Evolutionary conservation across 208 protist species (phyloP), one percentile per base, ranked within the genome.

Genomic region (Acanthamoeba triangularis): DNA sequence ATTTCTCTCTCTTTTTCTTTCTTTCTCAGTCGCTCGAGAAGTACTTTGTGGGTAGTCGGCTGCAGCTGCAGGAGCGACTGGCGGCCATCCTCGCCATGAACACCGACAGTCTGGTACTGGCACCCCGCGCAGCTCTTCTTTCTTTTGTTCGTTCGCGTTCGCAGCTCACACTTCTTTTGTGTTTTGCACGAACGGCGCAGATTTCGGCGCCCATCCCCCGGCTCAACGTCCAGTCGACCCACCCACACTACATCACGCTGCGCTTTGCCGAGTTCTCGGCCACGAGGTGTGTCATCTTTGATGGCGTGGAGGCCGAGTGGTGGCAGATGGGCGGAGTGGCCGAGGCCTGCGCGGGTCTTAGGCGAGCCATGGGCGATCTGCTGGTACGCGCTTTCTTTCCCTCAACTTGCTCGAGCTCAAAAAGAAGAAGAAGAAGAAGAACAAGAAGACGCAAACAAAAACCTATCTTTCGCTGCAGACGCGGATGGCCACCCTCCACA

Each of bases 261-360:
- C 80, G 80, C 23, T 88, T 63, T 88, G 80, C 80, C 23, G 80
- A 88, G 33, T 88, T 88, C 80, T 52, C 52, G 6, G 80, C 80
- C 25, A 41, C 80, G n/a, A 52, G 41, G 30, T 35, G 33, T 41
- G 69, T 78, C 11, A 78, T 78, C 69, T 78, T 78, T 78, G 69
- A 78, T 8, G 69, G 69, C 33, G 69, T 78, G 69, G 69, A 78
- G 69, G 33, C 69, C n/a, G 69, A 78, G 30, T 78, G 69, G 69
- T 78, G 69, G 69, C 69, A 78, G 30, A 78, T 78, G 69, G 69
- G 69, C 69, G 69, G 69, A 7, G 69, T 78, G 37, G 69, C 69
- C 30, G 69, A 78, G n/a, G 69, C 69, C 8, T 78, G 69, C 69
- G 69, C 69, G 6, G 69, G 28, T 3, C 69, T 78, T 7, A 7